These are phyloP conservation scores for Phytophthora constricta DNA, from an alignment of 352 stramenopile species.

Conservation along the genomic window DNA sequence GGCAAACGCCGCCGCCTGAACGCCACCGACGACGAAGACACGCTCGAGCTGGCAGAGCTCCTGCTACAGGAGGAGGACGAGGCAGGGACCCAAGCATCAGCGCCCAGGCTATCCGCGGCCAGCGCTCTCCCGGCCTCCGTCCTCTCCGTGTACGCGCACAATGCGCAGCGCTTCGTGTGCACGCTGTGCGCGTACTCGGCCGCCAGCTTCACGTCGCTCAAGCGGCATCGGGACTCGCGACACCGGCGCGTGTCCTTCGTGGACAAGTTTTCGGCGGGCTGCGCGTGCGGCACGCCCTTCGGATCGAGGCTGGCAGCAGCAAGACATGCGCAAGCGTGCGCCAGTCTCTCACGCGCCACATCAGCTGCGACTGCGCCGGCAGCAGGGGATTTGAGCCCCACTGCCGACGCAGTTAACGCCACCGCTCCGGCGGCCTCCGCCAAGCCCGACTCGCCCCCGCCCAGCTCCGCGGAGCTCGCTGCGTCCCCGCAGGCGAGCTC, in stretches of 20 bases:
- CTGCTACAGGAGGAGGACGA: conserved; percentile 13
- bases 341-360: background rate
- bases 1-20: conserved; percentile 21
- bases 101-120: conserved; percentile 16
- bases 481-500: conserved; percentile 11
- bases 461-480: conserved; percentile 3
- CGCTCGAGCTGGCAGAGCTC: conserved; percentile 13
- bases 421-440: conserved; percentile 2
- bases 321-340: conserved; percentile 19
- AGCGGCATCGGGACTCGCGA: conserved; percentile 9
- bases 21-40: conserved; percentile 7
- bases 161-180: conserved; percentile 25
- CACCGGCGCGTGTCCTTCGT: conserved; percentile 17
- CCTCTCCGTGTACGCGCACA: conserved; percentile 27
- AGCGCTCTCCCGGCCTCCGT: conserved; percentile 10
- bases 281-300: conserved; percentile 22
- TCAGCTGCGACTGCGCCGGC: conserved; percentile 2
- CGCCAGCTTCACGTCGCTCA: conserved; percentile 12
- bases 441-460: conserved; percentile 2
- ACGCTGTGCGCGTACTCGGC: conserved; percentile 24
- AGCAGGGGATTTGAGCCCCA: conserved; percentile 5
- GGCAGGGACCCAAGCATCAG: background rate
- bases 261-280: conserved; percentile 27
- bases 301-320: conserved; percentile 18
- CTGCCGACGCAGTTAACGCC: conserved; percentile 1